Base-by-base conservation (phyloP, 1,139 yeast genomes). In the Insectozyma bohioensis region DNA sequence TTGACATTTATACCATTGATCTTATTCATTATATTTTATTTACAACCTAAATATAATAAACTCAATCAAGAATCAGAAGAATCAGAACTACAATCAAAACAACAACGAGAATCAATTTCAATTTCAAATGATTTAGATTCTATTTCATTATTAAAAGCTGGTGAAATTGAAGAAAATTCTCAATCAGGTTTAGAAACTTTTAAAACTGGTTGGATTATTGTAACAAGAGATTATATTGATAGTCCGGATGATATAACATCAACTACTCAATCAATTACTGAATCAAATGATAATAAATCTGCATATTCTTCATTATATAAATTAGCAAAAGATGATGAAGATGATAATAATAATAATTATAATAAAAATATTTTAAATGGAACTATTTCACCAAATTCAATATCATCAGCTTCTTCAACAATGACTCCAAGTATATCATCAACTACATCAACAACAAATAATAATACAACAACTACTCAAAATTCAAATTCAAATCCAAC, bases 201-300 rank as follows among this genome's bases (percentile, higher is more conserved):
- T 46, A 79, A 75, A 50, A 61, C 78, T 9, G 96, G 95, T 2
- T 87, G 95, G 95, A 59, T 90, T 4, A 78, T 84, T 3, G 87
- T 88, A 7, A 85, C 96, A 0, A 79, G 79, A 40, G 92, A 85
- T 46, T 86, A 83, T 48, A 65, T 80, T 28, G 76, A 75, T 41
- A 57, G 74, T 26, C 46, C 63, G 18, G 64, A 67, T 36, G 67
- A 64, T 26, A 52, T 61, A 36, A 45, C 56, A 10, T 46, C 65
- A 2, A 46, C 56, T 12, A 58, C 72, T 2, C 67, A 59, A 34
- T 51, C 64, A 16, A 60, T 61, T 7, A 57, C 58, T 28, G 75
- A 63, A 20, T 50, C 64, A 9, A 58, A 55, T 15, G 72, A 69
- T 31, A 61, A 60, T 52, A 64, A 79, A 51, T 65, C 79, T 5